These are phyloP conservation scores for Leucocoprinus leucothites DNA, from an alignment of 768 basidiomycete species.

Conservation along the genomic window DNA sequence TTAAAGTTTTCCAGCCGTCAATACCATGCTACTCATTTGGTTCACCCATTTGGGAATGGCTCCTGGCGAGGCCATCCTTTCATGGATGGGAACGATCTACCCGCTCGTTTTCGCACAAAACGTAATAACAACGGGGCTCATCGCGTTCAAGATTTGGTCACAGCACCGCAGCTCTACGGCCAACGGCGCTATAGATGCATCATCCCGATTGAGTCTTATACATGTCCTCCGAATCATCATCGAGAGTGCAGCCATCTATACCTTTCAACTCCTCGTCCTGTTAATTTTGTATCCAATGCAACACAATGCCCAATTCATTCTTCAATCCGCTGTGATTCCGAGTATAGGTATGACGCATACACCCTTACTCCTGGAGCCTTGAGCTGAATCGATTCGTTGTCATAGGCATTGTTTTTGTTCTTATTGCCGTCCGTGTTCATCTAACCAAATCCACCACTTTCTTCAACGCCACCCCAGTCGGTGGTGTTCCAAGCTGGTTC, in stretches of 20 bases:
- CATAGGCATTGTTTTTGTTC: slow-evolving; percentile 28
- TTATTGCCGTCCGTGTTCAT: slow-evolving; percentile 27
- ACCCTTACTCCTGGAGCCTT: neutral
- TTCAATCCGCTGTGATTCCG: slow-evolving; percentile 24
- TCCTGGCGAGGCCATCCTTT: slow-evolving; percentile 5
- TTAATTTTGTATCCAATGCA: slow-evolving; percentile 24
- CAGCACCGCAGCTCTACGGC: slow-evolving; percentile 22
- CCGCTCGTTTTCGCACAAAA: slow-evolving; percentile 26
- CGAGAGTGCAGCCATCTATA: slow-evolving; percentile 30
- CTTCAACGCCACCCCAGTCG: slow-evolving; percentile 12
- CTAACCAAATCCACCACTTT: slow-evolving; percentile 19
- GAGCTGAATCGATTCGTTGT: neutral
- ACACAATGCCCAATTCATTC: slow-evolving; percentile 23
- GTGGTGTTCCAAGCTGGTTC: slow-evolving; percentile 19
- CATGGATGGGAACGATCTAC: slow-evolving; percentile 22
- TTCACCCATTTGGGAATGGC: slow-evolving; percentile 18
- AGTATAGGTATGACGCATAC: slow-evolving; percentile 22
- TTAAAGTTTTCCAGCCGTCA: slow-evolving; percentile 14
- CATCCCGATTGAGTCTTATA: slow-evolving; percentile 16
- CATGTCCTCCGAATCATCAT: slow-evolving; percentile 25
- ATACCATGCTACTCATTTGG: slow-evolving; percentile 23
- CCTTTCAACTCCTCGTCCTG: slow-evolving; percentile 23
- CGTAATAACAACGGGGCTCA: slow-evolving; percentile 25
- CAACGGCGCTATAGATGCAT: slow-evolving; percentile 17
- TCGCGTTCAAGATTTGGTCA: slow-evolving; percentile 23